Evolutionary conservation across 768 basidiomycete species (phyloP).

Genomic region (Agaricus subrufescens): DNA sequence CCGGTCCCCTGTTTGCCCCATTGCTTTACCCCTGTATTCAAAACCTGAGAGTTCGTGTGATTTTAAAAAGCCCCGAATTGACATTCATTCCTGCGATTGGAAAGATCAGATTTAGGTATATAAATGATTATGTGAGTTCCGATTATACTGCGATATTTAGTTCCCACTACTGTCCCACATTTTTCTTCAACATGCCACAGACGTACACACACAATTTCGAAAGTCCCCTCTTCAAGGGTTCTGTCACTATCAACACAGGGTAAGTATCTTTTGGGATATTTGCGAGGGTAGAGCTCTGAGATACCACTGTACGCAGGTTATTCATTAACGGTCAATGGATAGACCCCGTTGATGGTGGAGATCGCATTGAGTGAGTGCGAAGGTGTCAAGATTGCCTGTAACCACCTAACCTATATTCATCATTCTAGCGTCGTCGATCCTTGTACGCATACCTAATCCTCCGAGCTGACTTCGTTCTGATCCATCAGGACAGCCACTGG

Average conservation of each 20-base stretch:
- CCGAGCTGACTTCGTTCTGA: not conserved
- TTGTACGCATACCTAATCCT: constrained; percentile 19
- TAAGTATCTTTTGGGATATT: constrained; percentile 7
- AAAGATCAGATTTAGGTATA: too few species aligned
- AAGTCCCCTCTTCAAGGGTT: constrained; percentile 17
- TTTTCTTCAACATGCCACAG: constrained; percentile 15
- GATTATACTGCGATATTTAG: too few species aligned
- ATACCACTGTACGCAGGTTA: constrained; percentile 39
- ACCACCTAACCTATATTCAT: not conserved
- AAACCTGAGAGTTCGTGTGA: too few species aligned
- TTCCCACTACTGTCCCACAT: too few species aligned
- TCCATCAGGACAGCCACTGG: constrained; percentile 47
- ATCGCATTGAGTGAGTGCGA: constrained; percentile 60
- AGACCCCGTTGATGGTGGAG: constrained; percentile 43
- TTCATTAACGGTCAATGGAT: constrained; percentile 71
- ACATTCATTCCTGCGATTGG: too few species aligned
- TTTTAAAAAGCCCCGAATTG: too few species aligned
- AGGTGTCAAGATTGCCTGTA: too few species aligned
- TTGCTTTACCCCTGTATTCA: too few species aligned
- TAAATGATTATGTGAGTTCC: too few species aligned
- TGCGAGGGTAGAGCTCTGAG: not conserved
- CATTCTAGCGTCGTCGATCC: constrained; percentile 54
- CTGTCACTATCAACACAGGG: constrained; percentile 17
- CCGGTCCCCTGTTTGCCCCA: too few species aligned
- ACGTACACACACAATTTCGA: constrained; percentile 20